These are phyloP conservation scores for Paracamarosporium sp. DNA, from an alignment of 2,329 filamentous ascomycete genomes.

Conservation along the genomic window DNA sequence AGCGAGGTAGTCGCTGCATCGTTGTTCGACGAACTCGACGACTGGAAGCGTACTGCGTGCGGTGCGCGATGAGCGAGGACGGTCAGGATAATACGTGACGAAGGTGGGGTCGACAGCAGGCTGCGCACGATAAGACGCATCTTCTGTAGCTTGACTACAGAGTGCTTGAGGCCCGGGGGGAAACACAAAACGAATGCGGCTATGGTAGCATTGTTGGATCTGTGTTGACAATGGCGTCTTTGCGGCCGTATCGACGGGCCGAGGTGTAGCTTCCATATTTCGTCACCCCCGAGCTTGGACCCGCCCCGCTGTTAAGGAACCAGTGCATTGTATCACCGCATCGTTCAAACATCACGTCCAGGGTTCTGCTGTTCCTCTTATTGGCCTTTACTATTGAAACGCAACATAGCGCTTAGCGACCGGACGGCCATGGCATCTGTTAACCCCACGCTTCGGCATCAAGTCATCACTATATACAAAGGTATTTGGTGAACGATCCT, in stretches of 20 bases:
- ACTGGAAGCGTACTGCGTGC: slow-evolving; percentile 16
- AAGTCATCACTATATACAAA: slow-evolving; percentile 91
- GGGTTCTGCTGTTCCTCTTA: background rate
- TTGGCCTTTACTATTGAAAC: background rate
- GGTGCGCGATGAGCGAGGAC: slow-evolving; percentile 9
- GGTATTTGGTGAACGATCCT: slow-evolving; percentile 55
- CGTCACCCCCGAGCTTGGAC: slow-evolving; percentile 6
- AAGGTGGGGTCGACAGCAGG: slow-evolving; percentile 17
- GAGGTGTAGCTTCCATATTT: slow-evolving; percentile 1
- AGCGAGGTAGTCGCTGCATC: slow-evolving; percentile 34
- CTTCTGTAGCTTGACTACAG: background rate
- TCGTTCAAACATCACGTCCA: background rate
- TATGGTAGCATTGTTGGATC: background rate
- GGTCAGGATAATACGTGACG: too few relatives aligned
- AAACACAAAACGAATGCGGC: background rate
- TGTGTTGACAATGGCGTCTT: background rate
- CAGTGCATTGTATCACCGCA: slow-evolving; percentile 4
- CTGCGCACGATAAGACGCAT: slow-evolving; percentile 29
- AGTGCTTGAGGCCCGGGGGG: background rate
- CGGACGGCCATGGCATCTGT: slow-evolving; percentile 34
- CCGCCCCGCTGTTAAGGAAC: background rate
- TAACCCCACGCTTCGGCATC: slow-evolving; percentile 69
- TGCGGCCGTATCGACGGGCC: background rate
- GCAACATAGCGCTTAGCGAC: background rate
- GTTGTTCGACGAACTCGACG: slow-evolving; percentile 15